phyloP scores from a whole-genome alignment of 306 rosid species.

The Pueraria montana region DNA sequence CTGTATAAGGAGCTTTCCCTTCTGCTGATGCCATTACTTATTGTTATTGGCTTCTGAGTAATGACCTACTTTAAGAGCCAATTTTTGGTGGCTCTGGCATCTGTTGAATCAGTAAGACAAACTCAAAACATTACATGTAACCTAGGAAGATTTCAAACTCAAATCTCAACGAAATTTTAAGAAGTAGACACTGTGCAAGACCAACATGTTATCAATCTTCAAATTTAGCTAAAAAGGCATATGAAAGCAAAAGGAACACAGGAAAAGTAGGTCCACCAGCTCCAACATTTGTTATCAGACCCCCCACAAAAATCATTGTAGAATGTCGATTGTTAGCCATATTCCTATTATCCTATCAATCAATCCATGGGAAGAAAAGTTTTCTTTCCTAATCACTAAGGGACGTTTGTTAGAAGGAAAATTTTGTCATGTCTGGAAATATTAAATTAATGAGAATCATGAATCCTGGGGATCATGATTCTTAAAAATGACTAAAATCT shows the following conservation, averaged over 20 bases:
- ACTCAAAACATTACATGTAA: conserved; percentile 17
- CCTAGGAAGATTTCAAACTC: conserved; percentile 27
- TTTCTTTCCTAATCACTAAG: neutral
- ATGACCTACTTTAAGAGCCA: conserved; percentile 33
- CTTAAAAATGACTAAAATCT: no score
- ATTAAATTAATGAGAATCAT: no score
- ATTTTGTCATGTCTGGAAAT: no score
- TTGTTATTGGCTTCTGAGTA: neutral
- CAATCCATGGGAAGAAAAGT: neutral
- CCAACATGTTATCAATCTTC: conserved; percentile 19
- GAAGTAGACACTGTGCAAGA: neutral
- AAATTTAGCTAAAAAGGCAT: conserved; percentile 2
- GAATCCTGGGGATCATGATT: no score
- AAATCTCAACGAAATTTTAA: conserved; percentile 25
- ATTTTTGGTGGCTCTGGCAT: neutral
- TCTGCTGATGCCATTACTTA: conserved; percentile 49
- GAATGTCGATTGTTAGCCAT: neutral
- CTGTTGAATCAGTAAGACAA: conserved; percentile 43
- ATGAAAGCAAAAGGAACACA: conserved; percentile 13
- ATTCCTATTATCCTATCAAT: neutral
- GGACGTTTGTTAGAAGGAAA: no score
- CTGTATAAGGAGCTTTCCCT: conserved; percentile 45
- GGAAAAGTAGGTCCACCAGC: conserved; percentile 22
- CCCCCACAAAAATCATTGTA: neutral
- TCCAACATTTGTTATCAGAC: neutral